These are phyloP conservation scores for Acer negundo DNA, from an alignment of 345 rosid genomes.

Conservation along the genomic window DNA sequence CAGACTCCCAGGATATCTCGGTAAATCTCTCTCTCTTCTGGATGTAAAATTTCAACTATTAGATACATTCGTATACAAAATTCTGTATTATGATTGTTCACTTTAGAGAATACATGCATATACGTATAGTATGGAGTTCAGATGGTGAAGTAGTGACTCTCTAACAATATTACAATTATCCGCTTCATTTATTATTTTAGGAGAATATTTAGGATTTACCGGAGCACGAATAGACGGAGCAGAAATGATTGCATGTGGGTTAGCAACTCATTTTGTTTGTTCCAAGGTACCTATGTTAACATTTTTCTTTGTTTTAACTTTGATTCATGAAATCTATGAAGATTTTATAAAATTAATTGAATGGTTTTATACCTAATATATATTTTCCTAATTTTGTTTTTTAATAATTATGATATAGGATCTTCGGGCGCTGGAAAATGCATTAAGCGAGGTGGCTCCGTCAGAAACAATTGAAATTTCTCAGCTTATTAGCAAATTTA, in stretches of 20 bases:
- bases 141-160: too few species aligned
- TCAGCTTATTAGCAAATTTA: slow-evolving; percentile 17
- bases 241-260: slow-evolving; percentile 39
- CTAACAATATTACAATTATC: too few species aligned
- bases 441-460: not conserved
- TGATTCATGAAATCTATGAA: not conserved
- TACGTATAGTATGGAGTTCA: too few species aligned
- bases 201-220: slow-evolving; percentile 34
- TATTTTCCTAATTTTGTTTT: not conserved
- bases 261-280: slow-evolving; percentile 35
- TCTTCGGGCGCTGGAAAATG: slow-evolving; percentile 13
- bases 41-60: not conserved
- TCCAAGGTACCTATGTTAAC: slow-evolving; percentile 20
- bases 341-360: not conserved
- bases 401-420: not conserved
- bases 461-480: slow-evolving; percentile 5
- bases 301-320: too few species aligned
- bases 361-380: not conserved
- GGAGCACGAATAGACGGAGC: slow-evolving; percentile 29
- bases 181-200: not conserved
- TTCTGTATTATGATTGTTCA: not conserved
- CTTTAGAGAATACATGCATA: too few species aligned
- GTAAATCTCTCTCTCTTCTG: not conserved
- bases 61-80: not conserved
- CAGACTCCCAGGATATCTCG: slow-evolving; percentile 30